Conservation (phyloP, 306 rosid species). For the Betula pendula region DNA sequence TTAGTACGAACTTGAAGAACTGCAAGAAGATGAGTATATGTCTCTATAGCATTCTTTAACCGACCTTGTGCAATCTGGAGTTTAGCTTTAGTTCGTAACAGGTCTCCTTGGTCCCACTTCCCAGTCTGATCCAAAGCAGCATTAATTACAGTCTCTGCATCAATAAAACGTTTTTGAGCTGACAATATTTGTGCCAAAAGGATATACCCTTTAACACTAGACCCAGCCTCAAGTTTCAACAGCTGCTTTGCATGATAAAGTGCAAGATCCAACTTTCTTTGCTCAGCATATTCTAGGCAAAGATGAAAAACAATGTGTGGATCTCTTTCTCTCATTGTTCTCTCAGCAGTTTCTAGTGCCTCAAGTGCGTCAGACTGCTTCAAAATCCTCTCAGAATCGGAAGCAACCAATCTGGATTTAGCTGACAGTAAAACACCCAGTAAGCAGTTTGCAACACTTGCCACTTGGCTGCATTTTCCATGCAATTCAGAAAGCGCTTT, state of each 20-base stretch:
- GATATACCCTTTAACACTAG: slow-evolving; percentile 47
- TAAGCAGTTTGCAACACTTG: slow-evolving; percentile 61
- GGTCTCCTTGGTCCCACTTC: slow-evolving; percentile 87
- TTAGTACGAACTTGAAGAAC: slow-evolving; percentile 76
- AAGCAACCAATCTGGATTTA: slow-evolving; percentile 51
- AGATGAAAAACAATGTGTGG: slow-evolving; percentile 70
- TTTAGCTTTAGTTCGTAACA: slow-evolving; percentile 81
- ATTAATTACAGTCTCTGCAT: slow-evolving; percentile 77
- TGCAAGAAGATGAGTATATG: slow-evolving; percentile 77
- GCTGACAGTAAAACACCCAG: slow-evolving; percentile 70
- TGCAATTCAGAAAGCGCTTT: slow-evolving; percentile 55
- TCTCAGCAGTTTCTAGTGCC: slow-evolving; percentile 57
- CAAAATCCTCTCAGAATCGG: slow-evolving; percentile 63
- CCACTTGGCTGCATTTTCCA: slow-evolving; percentile 60
- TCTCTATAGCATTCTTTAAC: slow-evolving; percentile 63
- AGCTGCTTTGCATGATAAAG: slow-evolving; percentile 65
- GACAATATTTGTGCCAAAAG: slow-evolving; percentile 83
- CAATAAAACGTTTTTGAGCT: slow-evolving; percentile 65
- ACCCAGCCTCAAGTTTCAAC: slow-evolving; percentile 73
- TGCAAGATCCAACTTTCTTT: slow-evolving; percentile 68
- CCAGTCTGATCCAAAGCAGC: slow-evolving; percentile 88
- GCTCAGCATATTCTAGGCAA: slow-evolving; percentile 88
- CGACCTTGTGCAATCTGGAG: slow-evolving; percentile 77
- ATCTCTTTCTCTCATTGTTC: slow-evolving; percentile 55
- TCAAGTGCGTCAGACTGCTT: slow-evolving; percentile 67